Conservation (phyloP, 108 stramenopile species). For the Skeletonema menzelii region DNA sequence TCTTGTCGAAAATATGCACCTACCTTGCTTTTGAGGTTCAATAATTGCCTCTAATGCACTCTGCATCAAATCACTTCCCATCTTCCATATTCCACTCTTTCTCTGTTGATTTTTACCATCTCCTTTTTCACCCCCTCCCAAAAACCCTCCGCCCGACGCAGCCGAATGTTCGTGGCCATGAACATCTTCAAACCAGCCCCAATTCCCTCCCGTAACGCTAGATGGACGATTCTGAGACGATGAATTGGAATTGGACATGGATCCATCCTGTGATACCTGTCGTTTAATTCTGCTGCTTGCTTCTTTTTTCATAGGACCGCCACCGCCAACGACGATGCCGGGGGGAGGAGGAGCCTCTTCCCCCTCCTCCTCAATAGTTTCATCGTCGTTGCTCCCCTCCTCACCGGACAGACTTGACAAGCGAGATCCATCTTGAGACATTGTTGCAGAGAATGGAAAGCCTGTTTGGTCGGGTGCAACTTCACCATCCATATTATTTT, state of each 20-base stretch:
- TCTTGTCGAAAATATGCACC: background rate
- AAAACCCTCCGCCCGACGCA: background rate
- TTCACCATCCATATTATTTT: background rate
- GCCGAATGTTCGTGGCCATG: constrained; percentile 39
- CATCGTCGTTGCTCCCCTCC: background rate
- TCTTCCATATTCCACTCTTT: constrained; percentile 41
- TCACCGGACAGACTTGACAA: background rate
- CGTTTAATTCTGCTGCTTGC: background rate
- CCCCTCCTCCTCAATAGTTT: background rate
- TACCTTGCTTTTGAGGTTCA: constrained; percentile 38
- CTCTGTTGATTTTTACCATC: constrained; percentile 9
- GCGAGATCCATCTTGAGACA: background rate
- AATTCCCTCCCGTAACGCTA: constrained; percentile 24
- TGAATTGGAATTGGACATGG: background rate
- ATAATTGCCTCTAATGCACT: constrained; percentile 15
- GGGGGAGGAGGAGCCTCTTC: background rate
- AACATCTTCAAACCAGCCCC: constrained; percentile 88
- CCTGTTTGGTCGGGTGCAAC: background rate
- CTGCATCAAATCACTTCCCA: constrained; percentile 38
- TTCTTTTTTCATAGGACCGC: background rate
- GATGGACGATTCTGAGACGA: background rate
- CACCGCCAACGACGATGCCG: background rate
- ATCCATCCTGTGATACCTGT: background rate
- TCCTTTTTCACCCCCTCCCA: constrained; percentile 7
- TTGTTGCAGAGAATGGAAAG: background rate